phyloP scores from a whole-genome alignment of 257 asterid species.

The Eustoma russellianum region DNA sequence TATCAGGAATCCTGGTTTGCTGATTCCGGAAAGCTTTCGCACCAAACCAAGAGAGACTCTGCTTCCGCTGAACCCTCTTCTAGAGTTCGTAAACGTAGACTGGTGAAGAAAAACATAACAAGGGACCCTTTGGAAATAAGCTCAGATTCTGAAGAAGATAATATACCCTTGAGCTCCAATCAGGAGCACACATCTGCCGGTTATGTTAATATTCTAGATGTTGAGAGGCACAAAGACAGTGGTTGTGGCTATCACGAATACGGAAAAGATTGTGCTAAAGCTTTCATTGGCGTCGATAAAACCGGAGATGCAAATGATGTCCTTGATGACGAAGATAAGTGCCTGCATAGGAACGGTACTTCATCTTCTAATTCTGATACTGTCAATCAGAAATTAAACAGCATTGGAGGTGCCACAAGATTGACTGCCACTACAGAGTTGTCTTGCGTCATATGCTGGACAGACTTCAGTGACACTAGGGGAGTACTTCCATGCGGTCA shows the following conservation, averaged over 20 bases:
- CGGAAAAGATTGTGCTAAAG: neutral
- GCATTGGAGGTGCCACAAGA: conserved; percentile 10
- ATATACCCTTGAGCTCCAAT: conserved; percentile 7
- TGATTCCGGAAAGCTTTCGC: conserved; percentile 5
- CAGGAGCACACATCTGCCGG: conserved; percentile 13
- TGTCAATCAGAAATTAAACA: conserved; percentile 20
- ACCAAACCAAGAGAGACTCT: conserved; percentile 34
- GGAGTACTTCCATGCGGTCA: conserved; percentile 93
- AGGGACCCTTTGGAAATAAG: conserved; percentile 22
- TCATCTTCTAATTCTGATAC: conserved; percentile 19
- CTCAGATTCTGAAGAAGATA: conserved; percentile 28
- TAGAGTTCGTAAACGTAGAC: conserved; percentile 24
- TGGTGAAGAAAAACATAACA: conserved; percentile 40
- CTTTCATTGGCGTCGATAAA: conserved; percentile 4
- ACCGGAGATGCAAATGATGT: conserved; percentile 15
- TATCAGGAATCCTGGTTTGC: conserved; percentile 28
- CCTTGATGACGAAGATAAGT: conserved; percentile 12
- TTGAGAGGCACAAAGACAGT: conserved; percentile 22
- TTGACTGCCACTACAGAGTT: conserved; percentile 32
- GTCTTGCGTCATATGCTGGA: conserved; percentile 92
- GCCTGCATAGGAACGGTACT: conserved; percentile 8
- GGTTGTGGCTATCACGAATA: conserved; percentile 9
- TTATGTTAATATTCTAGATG: conserved; percentile 21
- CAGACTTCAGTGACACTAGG: conserved; percentile 68
- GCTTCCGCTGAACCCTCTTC: conserved; percentile 18